Conservation (phyloP, 2,329 filamentous ascomycete species). For the Fonsecaea multimorphosa region DNA sequence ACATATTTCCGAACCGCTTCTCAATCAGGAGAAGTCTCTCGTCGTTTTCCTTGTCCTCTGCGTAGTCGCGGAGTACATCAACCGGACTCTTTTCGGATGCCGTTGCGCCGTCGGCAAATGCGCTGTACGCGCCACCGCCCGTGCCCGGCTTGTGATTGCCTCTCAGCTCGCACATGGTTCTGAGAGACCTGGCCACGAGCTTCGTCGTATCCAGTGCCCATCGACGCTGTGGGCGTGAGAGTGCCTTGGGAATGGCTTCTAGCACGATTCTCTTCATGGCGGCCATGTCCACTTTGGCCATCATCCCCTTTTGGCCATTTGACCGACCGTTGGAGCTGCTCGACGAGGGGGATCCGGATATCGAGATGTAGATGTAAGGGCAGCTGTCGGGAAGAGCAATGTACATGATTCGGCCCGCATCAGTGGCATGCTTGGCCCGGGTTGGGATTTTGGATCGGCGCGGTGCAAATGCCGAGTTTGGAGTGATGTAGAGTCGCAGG, state of each 20-base stretch:
- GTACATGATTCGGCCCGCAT: conserved; percentile 74
- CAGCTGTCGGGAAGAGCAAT: conserved; percentile 82
- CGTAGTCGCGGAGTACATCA: conserved; percentile 14
- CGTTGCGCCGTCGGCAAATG: conserved; percentile 60
- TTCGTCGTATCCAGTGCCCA: conserved; percentile 72
- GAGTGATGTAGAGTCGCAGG: conserved; percentile 75
- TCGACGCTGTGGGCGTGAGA: conserved; percentile 75
- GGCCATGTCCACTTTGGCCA: conserved; percentile 36
- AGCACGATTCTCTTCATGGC: conserved; percentile 63
- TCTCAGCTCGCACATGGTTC: conserved; percentile 70
- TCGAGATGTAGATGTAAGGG: conserved; percentile 72
- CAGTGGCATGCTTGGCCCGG: conserved; percentile 50
- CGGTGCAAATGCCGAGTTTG: conserved; percentile 76
- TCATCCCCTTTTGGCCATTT: conserved; percentile 10
- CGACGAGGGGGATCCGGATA: conserved; percentile 51
- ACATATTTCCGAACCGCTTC: conserved; percentile 33
- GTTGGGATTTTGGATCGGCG: conserved; percentile 43
- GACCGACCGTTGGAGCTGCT: conserved; percentile 43
- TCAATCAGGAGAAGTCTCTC: conserved; percentile 18
- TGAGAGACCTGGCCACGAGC: conserved; percentile 73
- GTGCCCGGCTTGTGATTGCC: conserved; percentile 73
- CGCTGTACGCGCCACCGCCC: conserved; percentile 77
- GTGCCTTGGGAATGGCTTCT: conserved; percentile 79
- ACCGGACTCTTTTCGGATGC: conserved; percentile 9
- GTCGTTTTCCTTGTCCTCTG: neutral